Percentiles rank a stretch among this genome's conserved stretches.
Evolutionary conservation across 805 yeast species (phyloP).

Genomic region (Suhomyces pyralidae): DNA sequence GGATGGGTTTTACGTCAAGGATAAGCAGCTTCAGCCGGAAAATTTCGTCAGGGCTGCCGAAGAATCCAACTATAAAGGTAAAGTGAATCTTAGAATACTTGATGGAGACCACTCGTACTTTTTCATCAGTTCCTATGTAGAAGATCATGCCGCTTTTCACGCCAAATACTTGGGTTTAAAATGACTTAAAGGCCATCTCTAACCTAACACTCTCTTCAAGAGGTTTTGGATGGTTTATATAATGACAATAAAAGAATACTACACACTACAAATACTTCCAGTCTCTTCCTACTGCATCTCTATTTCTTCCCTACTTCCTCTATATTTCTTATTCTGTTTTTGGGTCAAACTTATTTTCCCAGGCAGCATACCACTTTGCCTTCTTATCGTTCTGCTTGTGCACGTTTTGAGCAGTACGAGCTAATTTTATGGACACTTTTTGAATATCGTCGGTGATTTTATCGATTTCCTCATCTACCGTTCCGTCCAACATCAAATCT

Average conservation of each 20-base stretch:
- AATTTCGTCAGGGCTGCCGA: conserved; percentile 60
- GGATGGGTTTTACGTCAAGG: conserved; percentile 66
- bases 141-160: conserved; percentile 82
- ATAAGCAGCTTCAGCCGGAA: conserved; percentile 72
- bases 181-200: not conserved
- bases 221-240: not conserved
- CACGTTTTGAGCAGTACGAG: conserved; percentile 41
- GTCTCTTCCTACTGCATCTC: not conserved
- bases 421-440: conserved; percentile 26
- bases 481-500: conserved; percentile 49
- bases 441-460: conserved; percentile 21
- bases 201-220: not conserved
- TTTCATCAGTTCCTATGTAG: conserved; percentile 75
- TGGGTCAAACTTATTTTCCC: conserved; percentile 44
- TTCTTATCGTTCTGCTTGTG: conserved; percentile 52
- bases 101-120: conserved; percentile 92
- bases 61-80: conserved; percentile 56
- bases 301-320: not conserved
- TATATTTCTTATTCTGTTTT: not conserved
- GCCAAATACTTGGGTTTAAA: conserved; percentile 56
- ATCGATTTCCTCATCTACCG: conserved; percentile 35
- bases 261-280: not conserved
- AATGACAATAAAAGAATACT: not conserved
- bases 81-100: conserved; percentile 57
- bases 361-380: conserved; percentile 55